phyloP scores from a whole-genome alignment of 1,284 basidiomycete species.

The Meripilus lineatus region DNA sequence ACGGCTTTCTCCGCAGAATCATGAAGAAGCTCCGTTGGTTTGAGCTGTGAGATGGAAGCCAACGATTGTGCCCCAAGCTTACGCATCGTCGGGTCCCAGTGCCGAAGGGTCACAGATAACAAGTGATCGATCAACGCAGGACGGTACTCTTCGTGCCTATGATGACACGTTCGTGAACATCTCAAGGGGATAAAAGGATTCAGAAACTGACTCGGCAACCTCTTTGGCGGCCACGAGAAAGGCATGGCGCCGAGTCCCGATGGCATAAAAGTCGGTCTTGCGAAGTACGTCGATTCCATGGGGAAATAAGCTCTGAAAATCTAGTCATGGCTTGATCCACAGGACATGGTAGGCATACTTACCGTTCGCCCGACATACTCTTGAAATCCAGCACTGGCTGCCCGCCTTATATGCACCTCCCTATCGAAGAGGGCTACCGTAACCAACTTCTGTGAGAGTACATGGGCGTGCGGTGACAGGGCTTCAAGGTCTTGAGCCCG shows the following conservation, averaged over 20 bases:
- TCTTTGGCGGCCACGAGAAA: slow-evolving; percentile 82
- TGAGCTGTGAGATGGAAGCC: slow-evolving; percentile 59
- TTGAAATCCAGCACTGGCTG: slow-evolving; percentile 97
- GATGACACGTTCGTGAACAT: slow-evolving; percentile 5
- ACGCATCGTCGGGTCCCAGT: slow-evolving; percentile 89
- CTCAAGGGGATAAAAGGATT: slow-evolving; percentile 6
- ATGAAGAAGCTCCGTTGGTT: slow-evolving; percentile 51
- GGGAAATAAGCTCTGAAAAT: slow-evolving; percentile 72
- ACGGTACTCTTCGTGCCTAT: slow-evolving; percentile 70
- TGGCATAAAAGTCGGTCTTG: slow-evolving; percentile 93
- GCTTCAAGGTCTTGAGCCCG: slow-evolving; percentile 62
- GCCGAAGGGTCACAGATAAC: slow-evolving; percentile 69
- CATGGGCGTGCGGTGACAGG: slow-evolving; percentile 59
- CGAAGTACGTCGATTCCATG: slow-evolving; percentile 92
- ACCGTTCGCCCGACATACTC: slow-evolving; percentile 95
- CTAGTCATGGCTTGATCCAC: slow-evolving; percentile 11
- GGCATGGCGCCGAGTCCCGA: slow-evolving; percentile 81
- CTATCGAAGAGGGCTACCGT: slow-evolving; percentile 86
- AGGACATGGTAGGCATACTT: slow-evolving; percentile 25
- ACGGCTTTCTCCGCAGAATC: slow-evolving; percentile 48
- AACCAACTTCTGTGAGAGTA: slow-evolving; percentile 69
- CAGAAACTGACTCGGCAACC: slow-evolving; percentile 76
- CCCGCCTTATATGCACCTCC: slow-evolving; percentile 93
- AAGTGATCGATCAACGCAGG: slow-evolving; percentile 71
- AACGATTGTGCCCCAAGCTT: slow-evolving; percentile 78